A percentile compares a stretch with the other conserved stretches of the same genome.
Evolutionary conservation across 257 asterid genomes (phyloP).

Genomic region (Solanum raphanifolium): DNA sequence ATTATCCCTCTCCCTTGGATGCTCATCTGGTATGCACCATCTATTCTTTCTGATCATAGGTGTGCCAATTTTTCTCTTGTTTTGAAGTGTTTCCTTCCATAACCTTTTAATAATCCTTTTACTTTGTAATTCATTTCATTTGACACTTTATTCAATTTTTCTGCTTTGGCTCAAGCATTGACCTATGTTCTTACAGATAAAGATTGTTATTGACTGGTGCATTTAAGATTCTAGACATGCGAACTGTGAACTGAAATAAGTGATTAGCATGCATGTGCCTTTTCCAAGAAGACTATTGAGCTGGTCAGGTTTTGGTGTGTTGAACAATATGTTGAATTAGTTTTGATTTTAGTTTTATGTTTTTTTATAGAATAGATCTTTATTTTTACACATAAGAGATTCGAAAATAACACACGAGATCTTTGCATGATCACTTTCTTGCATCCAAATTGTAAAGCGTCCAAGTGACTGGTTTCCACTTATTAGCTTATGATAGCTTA

Average conservation of each 20-base stretch:
- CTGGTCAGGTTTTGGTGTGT: background rate
- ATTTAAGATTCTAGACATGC: background rate
- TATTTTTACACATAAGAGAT: background rate
- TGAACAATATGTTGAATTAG: background rate
- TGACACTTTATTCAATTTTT: background rate
- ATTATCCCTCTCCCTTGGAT: slow-evolving; percentile 79
- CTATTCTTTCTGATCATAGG: background rate
- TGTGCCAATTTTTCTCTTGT: background rate
- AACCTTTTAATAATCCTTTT: background rate
- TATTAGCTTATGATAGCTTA: background rate
- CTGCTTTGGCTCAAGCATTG: background rate
- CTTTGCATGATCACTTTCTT: background rate
- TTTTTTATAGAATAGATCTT: background rate
- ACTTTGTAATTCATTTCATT: background rate
- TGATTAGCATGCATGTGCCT: background rate
- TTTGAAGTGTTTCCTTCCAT: background rate
- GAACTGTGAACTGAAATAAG: background rate
- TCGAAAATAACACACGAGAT: background rate
- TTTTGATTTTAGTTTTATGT: background rate
- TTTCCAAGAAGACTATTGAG: background rate
- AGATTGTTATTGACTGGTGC: background rate
- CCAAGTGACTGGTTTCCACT: background rate
- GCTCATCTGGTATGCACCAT: slow-evolving; percentile 60
- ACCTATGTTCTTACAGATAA: background rate
- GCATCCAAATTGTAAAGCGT: background rate